Percentiles rank a stretch among this genome's conserved stretches.
Evolutionary conservation across 768 basidiomycete species (phyloP).

Genomic region (Lactarius hatsudake): DNA sequence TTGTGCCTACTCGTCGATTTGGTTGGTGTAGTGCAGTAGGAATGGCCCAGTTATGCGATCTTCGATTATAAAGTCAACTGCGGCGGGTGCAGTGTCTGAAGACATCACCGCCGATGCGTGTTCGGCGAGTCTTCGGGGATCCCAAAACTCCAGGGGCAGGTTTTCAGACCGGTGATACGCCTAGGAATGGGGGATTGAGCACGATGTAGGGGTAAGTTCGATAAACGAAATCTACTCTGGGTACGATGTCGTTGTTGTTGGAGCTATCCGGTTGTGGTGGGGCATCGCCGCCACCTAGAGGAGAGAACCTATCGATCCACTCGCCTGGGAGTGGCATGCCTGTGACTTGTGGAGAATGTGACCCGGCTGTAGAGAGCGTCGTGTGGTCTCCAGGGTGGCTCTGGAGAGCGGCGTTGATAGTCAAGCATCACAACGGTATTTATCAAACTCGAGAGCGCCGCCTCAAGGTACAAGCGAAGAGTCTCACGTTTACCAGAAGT

Average conservation of each 20-base stretch:
- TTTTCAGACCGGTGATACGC: neutral
- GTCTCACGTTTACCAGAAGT: neutral
- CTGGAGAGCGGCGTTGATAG: neutral
- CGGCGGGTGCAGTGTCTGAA: neutral
- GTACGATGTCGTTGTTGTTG: too few species aligned
- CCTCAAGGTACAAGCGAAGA: neutral
- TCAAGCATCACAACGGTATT: neutral
- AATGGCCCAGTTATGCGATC: neutral
- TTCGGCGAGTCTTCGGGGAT: neutral
- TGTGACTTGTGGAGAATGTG: neutral
- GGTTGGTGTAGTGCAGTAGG: neutral
- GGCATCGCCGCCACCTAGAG: neutral
- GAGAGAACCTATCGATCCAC: neutral
- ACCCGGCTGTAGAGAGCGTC: neutral
- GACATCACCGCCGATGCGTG: neutral
- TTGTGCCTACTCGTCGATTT: conserved; percentile 1
- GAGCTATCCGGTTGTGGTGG: neutral
- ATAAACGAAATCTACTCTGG: neutral
- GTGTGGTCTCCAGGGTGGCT: neutral
- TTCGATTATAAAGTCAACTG: neutral
- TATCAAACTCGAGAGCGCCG: neutral
- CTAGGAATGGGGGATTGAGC: neutral
- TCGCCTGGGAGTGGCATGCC: neutral
- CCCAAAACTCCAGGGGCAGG: neutral
- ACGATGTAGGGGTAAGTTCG: neutral